Evolutionary conservation across 306 rosid genomes (phyloP), one percentile per base, ranked within the genome.

Genomic region (Acacia acuminata): DNA sequence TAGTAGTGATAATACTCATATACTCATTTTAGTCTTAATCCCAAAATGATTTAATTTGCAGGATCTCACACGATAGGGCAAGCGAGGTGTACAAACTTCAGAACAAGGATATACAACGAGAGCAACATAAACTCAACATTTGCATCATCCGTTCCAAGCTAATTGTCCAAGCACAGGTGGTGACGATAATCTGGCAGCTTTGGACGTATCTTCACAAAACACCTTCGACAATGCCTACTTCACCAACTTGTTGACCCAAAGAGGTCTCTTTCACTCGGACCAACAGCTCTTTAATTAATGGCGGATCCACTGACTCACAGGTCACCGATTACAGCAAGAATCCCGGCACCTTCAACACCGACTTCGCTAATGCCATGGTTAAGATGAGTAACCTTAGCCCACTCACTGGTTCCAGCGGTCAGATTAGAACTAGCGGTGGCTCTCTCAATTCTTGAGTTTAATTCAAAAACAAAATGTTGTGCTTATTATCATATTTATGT

Each of bases 51-150:
- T 48, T 12, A 13, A 19, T 55, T 58, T n/a, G 27, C 48, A 89
- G 97, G 97, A 20, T n/a, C 92, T 32, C 97, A 92, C 45, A 85
- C 94, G 53, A 89, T 92, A 34, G 93, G 93, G 2, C 86, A 87
- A 88, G 91, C 91, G 3, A 80, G 86, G 45, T 89, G 94, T 77
- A 3, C 1, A 25, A 11, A 0, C 53, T 91, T 93, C 66, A 76
- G 90, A 66, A 1, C 73, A 22, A 80, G 97, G 78, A 83, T 93
- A 7, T 88, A 89, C 83, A 90, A 91, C 4, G 94, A 91, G 20
- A 63, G 78, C 64, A 87, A 91, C 86, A 91, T 93, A 77, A 78
- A 91, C 19, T n/a, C 91, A 7, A 22, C 85, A 0, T 91, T 79
- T 32, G 92, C 92, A 43, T 36, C 73, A 60, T 81, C 88, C 88